Evolutionary conservation across 2,329 filamentous ascomycete species (phyloP).

Genomic region (Teratosphaeria pseudoeucalypti): DNA sequence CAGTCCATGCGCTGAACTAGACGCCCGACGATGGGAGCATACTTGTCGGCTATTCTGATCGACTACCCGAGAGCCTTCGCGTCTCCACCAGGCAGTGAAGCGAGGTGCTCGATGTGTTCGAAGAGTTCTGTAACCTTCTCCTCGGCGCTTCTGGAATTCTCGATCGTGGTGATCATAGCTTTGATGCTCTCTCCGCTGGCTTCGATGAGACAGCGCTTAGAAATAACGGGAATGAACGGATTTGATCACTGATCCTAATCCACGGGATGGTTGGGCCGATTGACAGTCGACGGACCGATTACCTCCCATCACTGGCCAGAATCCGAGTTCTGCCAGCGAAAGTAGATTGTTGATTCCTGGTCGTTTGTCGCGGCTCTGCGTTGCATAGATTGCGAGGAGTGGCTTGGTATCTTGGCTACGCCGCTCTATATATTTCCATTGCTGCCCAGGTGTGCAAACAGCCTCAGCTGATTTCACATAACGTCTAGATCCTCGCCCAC

Average conservation of each 20-base stretch:
- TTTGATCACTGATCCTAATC: not conserved
- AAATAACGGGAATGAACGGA: not conserved
- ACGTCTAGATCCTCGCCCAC: not conserved
- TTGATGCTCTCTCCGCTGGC: not conserved
- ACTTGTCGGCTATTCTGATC: not conserved
- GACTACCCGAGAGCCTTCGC: not conserved
- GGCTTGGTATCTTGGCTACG: not conserved
- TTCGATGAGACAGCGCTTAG: not conserved
- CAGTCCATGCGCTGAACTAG: not conserved
- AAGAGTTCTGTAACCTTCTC: not conserved
- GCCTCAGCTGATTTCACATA: not conserved
- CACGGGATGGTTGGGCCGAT: not conserved
- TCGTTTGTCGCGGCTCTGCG: not conserved
- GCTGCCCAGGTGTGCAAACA: not conserved
- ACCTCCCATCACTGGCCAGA: not conserved
- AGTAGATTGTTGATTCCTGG: not conserved
- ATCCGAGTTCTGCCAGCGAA: not conserved
- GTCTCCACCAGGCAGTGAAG: not conserved
- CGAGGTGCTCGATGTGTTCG: not conserved
- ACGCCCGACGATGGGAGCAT: not conserved
- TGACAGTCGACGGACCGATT: not conserved
- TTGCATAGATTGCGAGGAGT: not conserved
- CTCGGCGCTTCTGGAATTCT: not conserved
- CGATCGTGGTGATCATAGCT: not conserved
- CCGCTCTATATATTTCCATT: not conserved